Conservation (phyloP, 1,139 yeast genomes). For the Yamadazyma spencermartinsiae region DNA sequence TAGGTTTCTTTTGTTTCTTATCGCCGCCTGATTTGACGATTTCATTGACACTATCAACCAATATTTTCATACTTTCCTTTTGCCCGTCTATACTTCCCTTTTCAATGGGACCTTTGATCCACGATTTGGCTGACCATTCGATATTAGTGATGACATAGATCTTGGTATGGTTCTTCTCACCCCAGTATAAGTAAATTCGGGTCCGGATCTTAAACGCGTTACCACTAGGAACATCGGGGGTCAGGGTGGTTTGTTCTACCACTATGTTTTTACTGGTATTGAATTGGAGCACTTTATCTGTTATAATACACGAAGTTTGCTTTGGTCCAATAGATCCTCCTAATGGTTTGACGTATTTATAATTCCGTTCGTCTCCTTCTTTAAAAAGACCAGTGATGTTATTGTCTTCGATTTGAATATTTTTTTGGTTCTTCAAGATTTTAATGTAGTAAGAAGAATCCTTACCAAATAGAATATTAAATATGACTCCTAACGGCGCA, state of each 20-base stretch:
- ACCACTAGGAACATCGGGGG: conserved; percentile 98
- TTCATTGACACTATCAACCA: conserved; percentile 59
- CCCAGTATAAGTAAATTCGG: conserved; percentile 74
- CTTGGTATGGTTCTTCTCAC: conserved; percentile 62
- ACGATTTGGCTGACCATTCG: conserved; percentile 91
- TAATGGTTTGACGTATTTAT: conserved; percentile 77
- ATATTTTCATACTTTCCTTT: conserved; percentile 59
- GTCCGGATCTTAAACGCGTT: conserved; percentile 75
- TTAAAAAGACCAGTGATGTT: conserved; percentile 46
- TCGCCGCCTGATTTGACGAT: conserved; percentile 30
- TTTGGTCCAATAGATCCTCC: conserved; percentile 89
- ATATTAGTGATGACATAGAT: conserved; percentile 64
- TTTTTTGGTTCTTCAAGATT: conserved; percentile 67
- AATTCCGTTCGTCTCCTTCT: conserved; percentile 49
- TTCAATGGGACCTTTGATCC: conserved; percentile 91
- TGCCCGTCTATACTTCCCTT: conserved; percentile 93
- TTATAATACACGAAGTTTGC: conserved; percentile 80
- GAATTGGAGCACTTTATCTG: conserved; percentile 66
- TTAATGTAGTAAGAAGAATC: conserved; percentile 59
- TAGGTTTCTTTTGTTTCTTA: conserved; percentile 7
- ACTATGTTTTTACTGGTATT: conserved; percentile 58
- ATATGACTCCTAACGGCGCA: conserved; percentile 85
- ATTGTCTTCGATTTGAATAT: conserved; percentile 58
- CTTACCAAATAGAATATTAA: conserved; percentile 67
- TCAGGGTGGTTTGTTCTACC: conserved; percentile 66